Conservation (phyloP, 2,329 filamentous ascomycete genomes). For the Curvularia sp. region DNA sequence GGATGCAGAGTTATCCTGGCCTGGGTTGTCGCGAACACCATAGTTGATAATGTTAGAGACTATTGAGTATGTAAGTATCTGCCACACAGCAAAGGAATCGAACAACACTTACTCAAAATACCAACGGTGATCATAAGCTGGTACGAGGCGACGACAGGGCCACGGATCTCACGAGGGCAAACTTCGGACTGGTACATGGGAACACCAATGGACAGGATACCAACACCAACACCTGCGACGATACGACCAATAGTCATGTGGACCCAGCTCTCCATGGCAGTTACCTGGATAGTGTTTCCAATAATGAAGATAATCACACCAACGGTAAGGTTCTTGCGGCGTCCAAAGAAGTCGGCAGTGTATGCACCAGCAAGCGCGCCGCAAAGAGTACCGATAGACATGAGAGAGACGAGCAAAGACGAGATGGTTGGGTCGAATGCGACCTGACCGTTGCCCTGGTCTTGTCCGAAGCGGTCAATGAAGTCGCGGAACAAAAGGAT, state of each 20-base stretch:
- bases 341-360: conserved; percentile 62
- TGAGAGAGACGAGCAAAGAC: conserved; percentile 52
- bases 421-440: conserved; percentile 51
- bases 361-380: conserved; percentile 53
- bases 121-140: conserved; percentile 57
- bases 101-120: conserved; percentile 35
- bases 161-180: conserved; percentile 67
- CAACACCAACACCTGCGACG: conserved; percentile 54
- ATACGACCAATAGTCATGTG: conserved; percentile 58
- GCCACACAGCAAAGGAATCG: not conserved
- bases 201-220: conserved; percentile 62
- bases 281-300: conserved; percentile 55
- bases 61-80: conserved; percentile 3
- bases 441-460: conserved; percentile 50
- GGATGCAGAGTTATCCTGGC: conserved; percentile 47
- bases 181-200: conserved; percentile 73
- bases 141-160: conserved; percentile 63
- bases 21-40: conserved; percentile 53
- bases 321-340: conserved; percentile 57
- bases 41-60: conserved; percentile 44
- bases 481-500: conserved; percentile 59
- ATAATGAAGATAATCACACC: conserved; percentile 54
- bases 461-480: conserved; percentile 62
- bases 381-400: conserved; percentile 52
- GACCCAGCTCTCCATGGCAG: conserved; percentile 50